Evolutionary conservation across 2,329 filamentous ascomycete species (phyloP).

Genomic region (Camillea tinctor): DNA sequence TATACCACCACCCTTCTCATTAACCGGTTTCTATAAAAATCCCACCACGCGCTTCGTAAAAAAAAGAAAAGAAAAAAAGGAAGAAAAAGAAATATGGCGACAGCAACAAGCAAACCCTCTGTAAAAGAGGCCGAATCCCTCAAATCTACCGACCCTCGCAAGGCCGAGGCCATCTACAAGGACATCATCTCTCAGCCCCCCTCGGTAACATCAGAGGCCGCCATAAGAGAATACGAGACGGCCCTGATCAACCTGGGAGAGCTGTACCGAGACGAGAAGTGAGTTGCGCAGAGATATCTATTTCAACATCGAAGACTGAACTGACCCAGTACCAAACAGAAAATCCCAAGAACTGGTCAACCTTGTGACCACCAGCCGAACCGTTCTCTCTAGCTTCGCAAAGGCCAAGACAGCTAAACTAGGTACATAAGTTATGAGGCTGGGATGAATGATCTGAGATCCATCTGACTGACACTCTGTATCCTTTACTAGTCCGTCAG

Average conservation of each 20-base stretch:
- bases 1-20: no score
- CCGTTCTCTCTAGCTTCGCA: slow-evolving; percentile 90
- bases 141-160: slow-evolving; percentile 73
- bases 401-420: slow-evolving; percentile 99
- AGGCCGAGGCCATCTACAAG: slow-evolving; percentile 86
- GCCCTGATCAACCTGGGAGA: slow-evolving; percentile 87
- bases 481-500: slow-evolving; percentile 72
- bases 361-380: slow-evolving; percentile 85
- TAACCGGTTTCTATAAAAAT: no score
- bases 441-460: no score
- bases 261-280: slow-evolving; percentile 88
- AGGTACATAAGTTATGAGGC: slow-evolving; percentile 58
- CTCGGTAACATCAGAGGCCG: slow-evolving; percentile 77
- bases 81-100: slow-evolving; percentile 31
- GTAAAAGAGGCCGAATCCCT: slow-evolving; percentile 88
- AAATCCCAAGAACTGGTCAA: slow-evolving; percentile 83
- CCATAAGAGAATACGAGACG: slow-evolving; percentile 86
- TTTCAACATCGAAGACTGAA: background rate
- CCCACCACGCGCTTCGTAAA: no score
- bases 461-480: background rate
- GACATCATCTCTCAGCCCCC: slow-evolving; percentile 84
- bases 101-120: slow-evolving; percentile 31
- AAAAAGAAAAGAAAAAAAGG: no score
- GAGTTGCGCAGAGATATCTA: slow-evolving; percentile 35
- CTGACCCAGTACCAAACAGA: slow-evolving; percentile 41